Evolutionary conservation across 1,139 yeast genomes (phyloP), one percentile per base, ranked within the genome.

Genomic region (Kurtzmaniella quercitrusa): DNA sequence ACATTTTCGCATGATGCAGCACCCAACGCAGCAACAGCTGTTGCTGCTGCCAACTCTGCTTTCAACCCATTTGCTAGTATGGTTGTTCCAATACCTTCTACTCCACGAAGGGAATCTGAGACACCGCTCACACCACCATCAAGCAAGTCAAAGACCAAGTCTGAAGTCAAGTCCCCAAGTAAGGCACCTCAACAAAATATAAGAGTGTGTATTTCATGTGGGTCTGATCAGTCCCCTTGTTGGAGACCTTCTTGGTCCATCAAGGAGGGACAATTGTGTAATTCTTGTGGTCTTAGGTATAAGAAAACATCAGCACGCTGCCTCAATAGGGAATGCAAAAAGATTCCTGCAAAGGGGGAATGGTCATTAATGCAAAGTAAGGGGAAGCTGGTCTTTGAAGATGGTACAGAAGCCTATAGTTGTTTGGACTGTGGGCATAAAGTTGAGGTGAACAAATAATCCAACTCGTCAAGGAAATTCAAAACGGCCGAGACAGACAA

Each of bases 241-340:
- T 93, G 98, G 98, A 79, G 98, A 59, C 98, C 98, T 2, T 84
- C 95, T 6, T 93, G 98, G 98, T 82, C 94, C 3, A 68, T 74
- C 38, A 76, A 82, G 54, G 88, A 85, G 47, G 98, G 97, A 14
- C 98, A 91, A 65, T 74, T 93, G 54, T 93, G 98, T 69, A 93
- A 93, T 61, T 88, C 96, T 1, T 93, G 98, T 66, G 98, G 98
- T 1, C 72, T 93, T 54, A 74, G 98, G 51, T 93, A 88, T 67
- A 89, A 93, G 63, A 93, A 93, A 67, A 91, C 98, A 1, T 86
- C 88, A 33, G 95, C 96, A 2, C 75, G 97, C 55, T 93, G 98
- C 63, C 71, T 86, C 42, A 85, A 87, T 54, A 64, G 73, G 5
- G 60, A 66, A 18, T 93, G 98, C 66, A 79, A 84, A 50, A 81